Evolutionary conservation across 192 early-diverging fungal genomes (phyloP).

Genomic region (Hyaloraphidium curvatum): DNA sequence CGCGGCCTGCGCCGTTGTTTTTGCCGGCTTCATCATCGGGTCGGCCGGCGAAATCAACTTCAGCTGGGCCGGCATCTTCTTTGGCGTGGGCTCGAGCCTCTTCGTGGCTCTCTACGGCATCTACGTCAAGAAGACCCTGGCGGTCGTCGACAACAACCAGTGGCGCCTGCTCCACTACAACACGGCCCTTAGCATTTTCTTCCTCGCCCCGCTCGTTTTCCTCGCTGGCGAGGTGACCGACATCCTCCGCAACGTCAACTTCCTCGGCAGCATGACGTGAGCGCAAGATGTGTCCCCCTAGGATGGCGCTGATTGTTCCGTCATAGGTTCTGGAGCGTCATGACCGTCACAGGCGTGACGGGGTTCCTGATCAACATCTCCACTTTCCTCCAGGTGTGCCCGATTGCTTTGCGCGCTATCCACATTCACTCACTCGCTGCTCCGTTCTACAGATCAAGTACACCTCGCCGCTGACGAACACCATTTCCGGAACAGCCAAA

Average conservation of each 20-base stretch:
- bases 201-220: constrained; percentile 32
- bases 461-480: constrained; percentile 43
- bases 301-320: background rate
- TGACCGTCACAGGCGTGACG: constrained; percentile 36
- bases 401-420: too few relatives aligned
- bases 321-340: constrained; percentile 32
- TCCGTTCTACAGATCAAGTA: constrained; percentile 55
- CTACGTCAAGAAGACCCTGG: constrained; percentile 44
- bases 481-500: constrained; percentile 49
- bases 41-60: constrained; percentile 48
- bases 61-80: constrained; percentile 36
- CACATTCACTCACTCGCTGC: too few relatives aligned
- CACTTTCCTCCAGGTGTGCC: constrained; percentile 48
- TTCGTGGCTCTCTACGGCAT: constrained; percentile 52
- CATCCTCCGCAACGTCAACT: constrained; percentile 23
- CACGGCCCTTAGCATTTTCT: constrained; percentile 34
- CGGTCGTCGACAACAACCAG: constrained; percentile 40
- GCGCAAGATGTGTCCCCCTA: background rate
- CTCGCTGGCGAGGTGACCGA: constrained; percentile 34
- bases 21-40: constrained; percentile 38
- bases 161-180: constrained; percentile 50
- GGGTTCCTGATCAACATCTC: constrained; percentile 48
- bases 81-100: constrained; percentile 37
- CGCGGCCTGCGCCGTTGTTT: constrained; percentile 33
- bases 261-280: constrained; percentile 15